Evolutionary conservation across 768 basidiomycete genomes (phyloP).

Genomic region (Podaxis sp.): DNA sequence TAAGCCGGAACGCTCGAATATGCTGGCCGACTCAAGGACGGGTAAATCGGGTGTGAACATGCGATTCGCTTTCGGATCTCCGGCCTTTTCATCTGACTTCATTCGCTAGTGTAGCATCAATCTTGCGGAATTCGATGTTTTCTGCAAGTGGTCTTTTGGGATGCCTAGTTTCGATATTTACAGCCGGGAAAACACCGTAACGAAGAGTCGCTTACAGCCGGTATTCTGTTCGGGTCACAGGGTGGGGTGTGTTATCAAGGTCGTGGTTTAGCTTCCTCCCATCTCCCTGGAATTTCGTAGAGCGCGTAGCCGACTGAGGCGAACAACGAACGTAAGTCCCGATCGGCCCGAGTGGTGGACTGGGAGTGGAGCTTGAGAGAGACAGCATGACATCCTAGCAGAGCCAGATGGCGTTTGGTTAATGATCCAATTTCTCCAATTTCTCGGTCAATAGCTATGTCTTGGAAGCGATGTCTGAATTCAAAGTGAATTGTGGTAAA

Average conservation of each 20-base stretch:
- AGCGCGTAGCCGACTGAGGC: slow-evolving; percentile 19
- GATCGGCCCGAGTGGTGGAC: neutral
- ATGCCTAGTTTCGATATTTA: neutral
- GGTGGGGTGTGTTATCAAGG: slow-evolving; percentile 1
- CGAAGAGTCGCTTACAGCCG: neutral
- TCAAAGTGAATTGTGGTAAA: neutral
- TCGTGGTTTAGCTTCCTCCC: slow-evolving; percentile 12
- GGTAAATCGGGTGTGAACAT: slow-evolving; percentile 17
- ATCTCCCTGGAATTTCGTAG: slow-evolving; percentile 4
- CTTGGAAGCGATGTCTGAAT: neutral
- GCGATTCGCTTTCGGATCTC: neutral
- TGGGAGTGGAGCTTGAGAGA: neutral
- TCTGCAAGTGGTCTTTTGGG: slow-evolving; percentile 8
- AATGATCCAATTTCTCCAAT: neutral
- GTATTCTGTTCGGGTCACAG: slow-evolving; percentile 7
- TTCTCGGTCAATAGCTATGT: neutral
- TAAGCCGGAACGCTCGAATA: slow-evolving; percentile 16
- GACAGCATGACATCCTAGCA: neutral
- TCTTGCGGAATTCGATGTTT: slow-evolving; percentile 3
- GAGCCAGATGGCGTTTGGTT: neutral
- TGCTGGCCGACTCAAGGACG: slow-evolving; percentile 1
- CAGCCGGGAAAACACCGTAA: neutral
- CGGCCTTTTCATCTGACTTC: slow-evolving; percentile 8
- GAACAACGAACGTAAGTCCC: slow-evolving; percentile 15
- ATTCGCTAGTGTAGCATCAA: neutral